Evolutionary conservation across 2,329 filamentous ascomycete species (phyloP).

Genomic region (Rutstroemia sp.): DNA sequence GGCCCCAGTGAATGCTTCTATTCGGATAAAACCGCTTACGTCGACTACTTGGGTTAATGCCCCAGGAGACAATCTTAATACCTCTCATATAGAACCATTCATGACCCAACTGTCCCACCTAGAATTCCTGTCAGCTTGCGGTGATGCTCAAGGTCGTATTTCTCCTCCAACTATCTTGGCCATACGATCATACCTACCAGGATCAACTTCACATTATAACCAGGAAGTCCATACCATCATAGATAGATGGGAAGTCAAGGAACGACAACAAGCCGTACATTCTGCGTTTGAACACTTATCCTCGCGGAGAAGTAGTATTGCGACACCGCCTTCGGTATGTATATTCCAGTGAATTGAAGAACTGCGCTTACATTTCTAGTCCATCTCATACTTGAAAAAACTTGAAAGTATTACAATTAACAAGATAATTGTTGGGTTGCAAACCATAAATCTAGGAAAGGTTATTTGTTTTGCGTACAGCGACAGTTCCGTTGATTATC

Average conservation of each 20-base stretch:
- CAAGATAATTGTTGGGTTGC: slow-evolving; percentile 63
- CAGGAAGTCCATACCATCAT: slow-evolving; percentile 67
- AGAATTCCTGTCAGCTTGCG: slow-evolving; percentile 55
- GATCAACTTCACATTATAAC: slow-evolving; percentile 47
- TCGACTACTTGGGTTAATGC: slow-evolving; percentile 44
- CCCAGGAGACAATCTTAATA: slow-evolving; percentile 21
- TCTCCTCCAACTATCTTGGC: slow-evolving; percentile 58
- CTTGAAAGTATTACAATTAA: slow-evolving; percentile 61
- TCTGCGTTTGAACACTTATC: slow-evolving; percentile 71
- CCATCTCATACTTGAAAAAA: slow-evolving; percentile 47
- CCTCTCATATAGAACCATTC: slow-evolving; percentile 41
- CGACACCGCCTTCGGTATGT: slow-evolving; percentile 22
- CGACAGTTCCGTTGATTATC: slow-evolving; percentile 75
- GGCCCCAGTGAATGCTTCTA: slow-evolving; percentile 42
- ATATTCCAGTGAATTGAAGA: slow-evolving; percentile 2
- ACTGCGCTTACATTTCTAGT: slow-evolving; percentile 26
- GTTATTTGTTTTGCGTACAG: slow-evolving; percentile 67
- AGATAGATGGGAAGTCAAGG: slow-evolving; percentile 72
- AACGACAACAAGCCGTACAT: slow-evolving; percentile 58
- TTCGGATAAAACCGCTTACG: slow-evolving; percentile 50
- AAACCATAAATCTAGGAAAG: slow-evolving; percentile 62
- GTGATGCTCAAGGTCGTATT: slow-evolving; percentile 39
- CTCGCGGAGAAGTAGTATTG: slow-evolving; percentile 50
- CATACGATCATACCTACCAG: slow-evolving; percentile 57
- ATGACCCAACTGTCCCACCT: slow-evolving; percentile 65